Conservation (phyloP, 2,329 filamentous ascomycete species). For the Aspergillus caelatus region DNA sequence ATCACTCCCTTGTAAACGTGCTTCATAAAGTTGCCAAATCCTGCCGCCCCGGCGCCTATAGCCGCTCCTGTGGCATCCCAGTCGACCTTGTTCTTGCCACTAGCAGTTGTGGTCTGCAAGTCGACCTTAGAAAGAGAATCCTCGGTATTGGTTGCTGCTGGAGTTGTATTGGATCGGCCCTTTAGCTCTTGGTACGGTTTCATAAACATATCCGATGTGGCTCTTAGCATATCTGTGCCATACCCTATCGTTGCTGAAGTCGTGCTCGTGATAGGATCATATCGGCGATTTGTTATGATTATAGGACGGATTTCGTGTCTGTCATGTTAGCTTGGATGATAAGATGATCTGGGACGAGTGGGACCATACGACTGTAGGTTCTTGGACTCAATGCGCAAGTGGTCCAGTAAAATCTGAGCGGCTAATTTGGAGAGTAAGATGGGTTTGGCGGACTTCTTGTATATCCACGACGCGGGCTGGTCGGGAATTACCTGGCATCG, state of each 20-base stretch:
- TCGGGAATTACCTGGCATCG: constrained; percentile 28
- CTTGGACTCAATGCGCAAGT: constrained; percentile 23
- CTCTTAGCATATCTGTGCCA: constrained; percentile 28
- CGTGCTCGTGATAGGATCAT: constrained; percentile 36
- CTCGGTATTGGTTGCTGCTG: background rate
- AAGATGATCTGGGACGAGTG: background rate
- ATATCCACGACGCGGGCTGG: constrained; percentile 34
- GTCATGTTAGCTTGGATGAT: background rate
- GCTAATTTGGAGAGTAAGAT: constrained; percentile 29
- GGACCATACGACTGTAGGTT: constrained; percentile 25
- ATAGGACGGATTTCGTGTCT: constrained; percentile 34
- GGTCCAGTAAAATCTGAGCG: constrained; percentile 27
- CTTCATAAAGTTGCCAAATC: constrained; percentile 29
- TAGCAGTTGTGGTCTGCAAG: background rate
- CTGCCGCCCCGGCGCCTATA: constrained; percentile 22
- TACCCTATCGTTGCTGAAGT: constrained; percentile 29
- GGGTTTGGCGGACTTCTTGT: constrained; percentile 13
- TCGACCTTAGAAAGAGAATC: background rate
- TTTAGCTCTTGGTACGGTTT: constrained; percentile 32
- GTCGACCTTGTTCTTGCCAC: background rate
- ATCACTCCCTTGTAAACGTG: constrained; percentile 35
- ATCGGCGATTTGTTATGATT: constrained; percentile 37
- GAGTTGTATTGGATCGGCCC: background rate
- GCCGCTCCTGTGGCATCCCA: background rate
- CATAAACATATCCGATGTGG: constrained; percentile 30